Percentiles rank a stretch among this genome's conserved stretches.
phyloP scores from a whole-genome alignment of 1,284 basidiomycete species.

The Ceratobasidium sp. region DNA sequence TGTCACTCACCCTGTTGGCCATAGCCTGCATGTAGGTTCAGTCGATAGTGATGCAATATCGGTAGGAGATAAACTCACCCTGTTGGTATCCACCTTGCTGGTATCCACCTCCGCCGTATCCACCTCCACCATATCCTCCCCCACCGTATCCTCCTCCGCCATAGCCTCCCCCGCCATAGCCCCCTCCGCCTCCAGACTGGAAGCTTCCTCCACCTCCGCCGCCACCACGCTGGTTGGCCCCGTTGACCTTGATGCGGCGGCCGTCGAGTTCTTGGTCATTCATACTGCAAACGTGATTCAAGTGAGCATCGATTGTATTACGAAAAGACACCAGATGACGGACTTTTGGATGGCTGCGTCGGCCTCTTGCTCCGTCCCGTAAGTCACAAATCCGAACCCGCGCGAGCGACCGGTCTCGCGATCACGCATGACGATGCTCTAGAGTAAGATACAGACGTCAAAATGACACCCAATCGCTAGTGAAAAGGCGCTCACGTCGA shows the following conservation, averaged over 20 bases:
- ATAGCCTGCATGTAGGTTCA: no score
- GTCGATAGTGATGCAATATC: no score
- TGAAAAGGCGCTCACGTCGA: conserved; percentile 38
- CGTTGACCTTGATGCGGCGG: conserved; percentile 90
- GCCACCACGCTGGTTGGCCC: no score
- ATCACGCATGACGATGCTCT: no score
- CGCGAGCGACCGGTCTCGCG: conserved; percentile 95
- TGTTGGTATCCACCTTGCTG: no score
- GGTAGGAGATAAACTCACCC: no score
- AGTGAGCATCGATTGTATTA: no score
- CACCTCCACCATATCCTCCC: no score
- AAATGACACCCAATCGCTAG: not conserved
- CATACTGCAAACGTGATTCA: no score
- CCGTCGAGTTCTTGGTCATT: conserved; percentile 96
- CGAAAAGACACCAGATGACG: not conserved
- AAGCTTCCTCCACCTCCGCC: conserved; percentile 49
- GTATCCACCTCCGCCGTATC: no score
- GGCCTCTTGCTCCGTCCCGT: conserved; percentile 87
- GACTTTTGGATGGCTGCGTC: conserved; percentile 81
- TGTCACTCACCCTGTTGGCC: no score
- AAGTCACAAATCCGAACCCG: conserved; percentile 98
- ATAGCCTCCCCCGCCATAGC: conserved; percentile 1
- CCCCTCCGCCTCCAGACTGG: conserved; percentile 4
- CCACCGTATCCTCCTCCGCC: not conserved
- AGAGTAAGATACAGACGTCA: not conserved